A percentile compares a stretch with the other conserved stretches of the same genome.
Evolutionary conservation across 1,139 yeast species (phyloP).

Genomic region (Scheffersomyces titani): DNA sequence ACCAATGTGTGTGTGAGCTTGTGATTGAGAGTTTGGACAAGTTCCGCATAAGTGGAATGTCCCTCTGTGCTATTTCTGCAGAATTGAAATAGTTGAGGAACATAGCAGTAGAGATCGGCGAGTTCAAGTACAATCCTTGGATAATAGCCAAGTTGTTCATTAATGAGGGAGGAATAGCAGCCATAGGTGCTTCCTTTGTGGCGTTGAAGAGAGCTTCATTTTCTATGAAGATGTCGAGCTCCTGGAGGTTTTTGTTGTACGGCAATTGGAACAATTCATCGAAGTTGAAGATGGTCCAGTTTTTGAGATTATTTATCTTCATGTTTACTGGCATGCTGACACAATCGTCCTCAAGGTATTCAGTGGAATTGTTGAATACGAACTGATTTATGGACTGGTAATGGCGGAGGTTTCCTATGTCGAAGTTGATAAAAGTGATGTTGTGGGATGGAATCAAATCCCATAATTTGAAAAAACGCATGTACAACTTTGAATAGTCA

Average conservation of each 20-base stretch:
- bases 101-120: slow-evolving; percentile 19
- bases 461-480: slow-evolving; percentile 17
- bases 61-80: not conserved
- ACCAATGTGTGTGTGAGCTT: slow-evolving; percentile 19
- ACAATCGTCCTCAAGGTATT: slow-evolving; percentile 18
- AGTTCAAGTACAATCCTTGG: slow-evolving; percentile 18
- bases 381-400: slow-evolving; percentile 19
- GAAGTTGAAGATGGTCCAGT: slow-evolving; percentile 24
- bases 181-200: not conserved
- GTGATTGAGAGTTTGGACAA: slow-evolving; percentile 20
- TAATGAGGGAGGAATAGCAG: slow-evolving; percentile 1
- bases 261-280: slow-evolving; percentile 22
- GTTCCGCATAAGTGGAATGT: slow-evolving; percentile 8
- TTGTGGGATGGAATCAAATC: slow-evolving; percentile 13
- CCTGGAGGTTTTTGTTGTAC: slow-evolving; percentile 16
- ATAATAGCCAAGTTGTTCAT: slow-evolving; percentile 11
- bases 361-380: slow-evolving; percentile 12
- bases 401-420: slow-evolving; percentile 21
- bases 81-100: slow-evolving; percentile 13
- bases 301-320: slow-evolving; percentile 19
- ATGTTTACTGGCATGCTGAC: slow-evolving; percentile 8
- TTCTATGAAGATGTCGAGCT: slow-evolving; percentile 22
- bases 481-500: slow-evolving; percentile 20
- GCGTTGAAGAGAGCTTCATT: slow-evolving; percentile 5
- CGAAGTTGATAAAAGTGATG: slow-evolving; percentile 21